Conservation (phyloP, 805 yeast genomes). For the Ogataea neopini region DNA sequence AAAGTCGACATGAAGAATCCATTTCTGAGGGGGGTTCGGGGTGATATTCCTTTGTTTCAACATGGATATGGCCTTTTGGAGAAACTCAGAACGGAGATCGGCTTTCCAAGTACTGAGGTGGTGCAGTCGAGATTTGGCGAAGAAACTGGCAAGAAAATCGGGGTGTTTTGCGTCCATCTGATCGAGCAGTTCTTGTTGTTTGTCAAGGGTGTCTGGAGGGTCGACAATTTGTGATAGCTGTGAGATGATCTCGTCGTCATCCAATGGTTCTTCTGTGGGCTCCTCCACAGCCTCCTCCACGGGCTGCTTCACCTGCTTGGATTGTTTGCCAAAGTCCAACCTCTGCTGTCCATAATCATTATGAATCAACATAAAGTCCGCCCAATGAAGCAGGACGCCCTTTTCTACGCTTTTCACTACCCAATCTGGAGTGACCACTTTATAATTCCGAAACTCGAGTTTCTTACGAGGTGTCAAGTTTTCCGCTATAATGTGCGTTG, state of each 20-base stretch:
- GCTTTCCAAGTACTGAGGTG: conserved; percentile 88
- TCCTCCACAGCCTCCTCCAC: conserved; percentile 3
- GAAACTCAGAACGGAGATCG: conserved; percentile 62
- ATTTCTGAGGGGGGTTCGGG: conserved; percentile 8
- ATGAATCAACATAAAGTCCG: conserved; percentile 55
- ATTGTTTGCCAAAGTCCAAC: conserved; percentile 31
- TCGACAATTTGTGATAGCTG: background rate
- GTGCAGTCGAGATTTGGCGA: conserved; percentile 81
- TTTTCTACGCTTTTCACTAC: conserved; percentile 60
- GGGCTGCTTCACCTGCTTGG: background rate
- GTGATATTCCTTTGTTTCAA: conserved; percentile 10
- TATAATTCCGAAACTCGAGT: conserved; percentile 61
- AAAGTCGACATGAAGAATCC: conserved; percentile 82
- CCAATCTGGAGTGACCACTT: conserved; percentile 86
- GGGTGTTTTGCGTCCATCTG: conserved; percentile 71
- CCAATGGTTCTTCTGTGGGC: too few species aligned
- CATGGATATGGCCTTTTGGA: conserved; percentile 44
- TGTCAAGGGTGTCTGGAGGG: background rate
- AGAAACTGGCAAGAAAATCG: conserved; percentile 67
- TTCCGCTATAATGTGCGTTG: conserved; percentile 84
- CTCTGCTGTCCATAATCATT: conserved; percentile 56
- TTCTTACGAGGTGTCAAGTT: conserved; percentile 75
- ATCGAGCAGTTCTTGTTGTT: conserved; percentile 6
- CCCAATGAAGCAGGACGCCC: conserved; percentile 63
- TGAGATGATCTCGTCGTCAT: conserved; percentile 8